Percentiles rank a stretch among this genome's conserved stretches.
Conservation (phyloP, 2,329 filamentous ascomycete genomes). For the Fusarium cicatricum region DNA sequence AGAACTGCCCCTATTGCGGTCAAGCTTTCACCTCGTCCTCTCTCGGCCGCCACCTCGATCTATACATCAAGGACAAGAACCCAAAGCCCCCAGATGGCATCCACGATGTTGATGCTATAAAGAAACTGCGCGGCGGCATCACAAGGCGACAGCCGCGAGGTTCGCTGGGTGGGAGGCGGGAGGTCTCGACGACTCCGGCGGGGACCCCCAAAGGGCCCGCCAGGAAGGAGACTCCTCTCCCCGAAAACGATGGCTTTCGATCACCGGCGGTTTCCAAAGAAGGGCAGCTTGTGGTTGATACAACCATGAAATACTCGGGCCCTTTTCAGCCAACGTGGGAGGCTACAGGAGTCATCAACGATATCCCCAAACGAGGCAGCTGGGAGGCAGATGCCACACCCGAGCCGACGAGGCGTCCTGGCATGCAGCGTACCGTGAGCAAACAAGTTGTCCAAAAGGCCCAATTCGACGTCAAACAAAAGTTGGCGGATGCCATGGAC, state of each 20-base stretch:
- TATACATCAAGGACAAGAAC: constrained; percentile 94
- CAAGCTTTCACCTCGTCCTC: constrained; percentile 94
- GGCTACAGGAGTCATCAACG: constrained; percentile 79
- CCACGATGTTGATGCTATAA: constrained; percentile 90
- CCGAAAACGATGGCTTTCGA: constrained; percentile 50
- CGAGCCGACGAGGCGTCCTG: constrained; percentile 48
- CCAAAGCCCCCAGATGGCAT: constrained; percentile 86
- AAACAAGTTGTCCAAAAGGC: constrained; percentile 64
- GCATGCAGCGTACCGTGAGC: constrained; percentile 55
- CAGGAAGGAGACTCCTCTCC: constrained; percentile 50
- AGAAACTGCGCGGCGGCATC: constrained; percentile 82
- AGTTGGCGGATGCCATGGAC: constrained; percentile 75
- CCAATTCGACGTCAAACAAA: constrained; percentile 70
- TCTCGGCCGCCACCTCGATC: constrained; percentile 89
- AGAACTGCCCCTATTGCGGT: constrained; percentile 85
- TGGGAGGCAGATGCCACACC: constrained; percentile 47
- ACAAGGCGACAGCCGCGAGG: constrained; percentile 84
- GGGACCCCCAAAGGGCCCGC: constrained; percentile 57
- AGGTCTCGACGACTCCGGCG: constrained; percentile 64
- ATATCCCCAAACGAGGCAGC: constrained; percentile 61
- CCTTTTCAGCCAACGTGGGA: constrained; percentile 74
- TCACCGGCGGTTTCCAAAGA: constrained; percentile 54
- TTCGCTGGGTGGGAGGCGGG: constrained; percentile 64
- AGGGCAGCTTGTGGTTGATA: constrained; percentile 53
- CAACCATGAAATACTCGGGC: constrained; percentile 61